phyloP scores from a whole-genome alignment of 2,329 filamentous ascomycete genomes.

The Alternaria sp. region DNA sequence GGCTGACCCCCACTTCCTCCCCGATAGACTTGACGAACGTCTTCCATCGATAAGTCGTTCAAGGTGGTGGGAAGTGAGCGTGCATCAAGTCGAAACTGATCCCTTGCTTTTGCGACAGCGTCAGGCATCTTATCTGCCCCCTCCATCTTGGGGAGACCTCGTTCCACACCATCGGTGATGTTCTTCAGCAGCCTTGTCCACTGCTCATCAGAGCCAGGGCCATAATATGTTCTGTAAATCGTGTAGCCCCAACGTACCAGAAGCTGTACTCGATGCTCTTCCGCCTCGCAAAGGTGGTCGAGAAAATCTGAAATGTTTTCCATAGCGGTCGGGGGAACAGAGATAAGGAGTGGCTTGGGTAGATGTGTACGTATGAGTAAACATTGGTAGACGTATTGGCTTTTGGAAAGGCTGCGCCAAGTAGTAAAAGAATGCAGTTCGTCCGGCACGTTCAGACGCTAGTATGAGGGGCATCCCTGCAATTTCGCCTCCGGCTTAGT shows the following conservation, averaged over 20 bases:
- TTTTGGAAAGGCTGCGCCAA: not conserved
- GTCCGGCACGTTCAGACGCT: not conserved
- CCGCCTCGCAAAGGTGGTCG: not conserved
- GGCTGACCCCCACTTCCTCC: not conserved
- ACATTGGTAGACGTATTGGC: not conserved
- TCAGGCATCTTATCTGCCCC: not conserved
- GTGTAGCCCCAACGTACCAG: not conserved
- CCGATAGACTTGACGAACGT: not conserved
- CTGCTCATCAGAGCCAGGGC: not conserved
- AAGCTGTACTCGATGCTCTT: not conserved
- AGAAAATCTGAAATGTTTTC: not conserved
- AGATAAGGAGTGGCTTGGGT: not conserved
- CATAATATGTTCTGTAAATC: slow-evolving; percentile 1
- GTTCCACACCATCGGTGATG: not conserved
- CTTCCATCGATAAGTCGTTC: not conserved
- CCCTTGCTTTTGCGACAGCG: not conserved
- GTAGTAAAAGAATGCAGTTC: not conserved
- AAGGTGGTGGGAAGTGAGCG: not conserved
- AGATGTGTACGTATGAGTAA: not conserved
- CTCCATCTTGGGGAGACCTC: not conserved
- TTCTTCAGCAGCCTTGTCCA: not conserved
- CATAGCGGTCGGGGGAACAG: not conserved
- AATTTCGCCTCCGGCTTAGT: no score
- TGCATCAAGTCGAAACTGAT: not conserved
- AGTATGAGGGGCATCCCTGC: not conserved